A percentile compares a stretch with the other conserved stretches of the same genome.
These are phyloP conservation scores for Proliferodiscus dingleyae DNA, from an alignment of 2,329 filamentous ascomycete species.

Conservation along the genomic window DNA sequence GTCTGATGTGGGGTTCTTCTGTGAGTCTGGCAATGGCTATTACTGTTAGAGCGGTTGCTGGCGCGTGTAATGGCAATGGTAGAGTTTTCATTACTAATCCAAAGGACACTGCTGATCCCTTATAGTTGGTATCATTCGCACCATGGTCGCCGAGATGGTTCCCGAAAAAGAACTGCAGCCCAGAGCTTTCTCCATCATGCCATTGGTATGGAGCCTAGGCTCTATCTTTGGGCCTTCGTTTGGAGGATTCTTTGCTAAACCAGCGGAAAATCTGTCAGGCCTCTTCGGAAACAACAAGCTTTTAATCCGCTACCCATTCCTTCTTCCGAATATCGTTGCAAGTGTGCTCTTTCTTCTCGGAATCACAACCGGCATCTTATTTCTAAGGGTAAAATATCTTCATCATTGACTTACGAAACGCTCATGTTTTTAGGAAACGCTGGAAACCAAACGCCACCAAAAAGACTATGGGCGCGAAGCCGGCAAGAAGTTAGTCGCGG, in stretches of 20 bases:
- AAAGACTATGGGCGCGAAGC: slow-evolving; percentile 72
- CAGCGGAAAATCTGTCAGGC: slow-evolving; percentile 66
- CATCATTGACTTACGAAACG: background rate
- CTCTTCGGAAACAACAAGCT: slow-evolving; percentile 64
- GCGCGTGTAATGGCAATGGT: slow-evolving; percentile 82
- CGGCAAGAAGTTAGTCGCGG: slow-evolving; percentile 58
- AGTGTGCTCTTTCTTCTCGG: slow-evolving; percentile 74
- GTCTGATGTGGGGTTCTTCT: slow-evolving; percentile 79
- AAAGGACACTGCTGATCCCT: slow-evolving; percentile 17
- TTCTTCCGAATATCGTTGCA: slow-evolving; percentile 76
- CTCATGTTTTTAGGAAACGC: slow-evolving; percentile 58
- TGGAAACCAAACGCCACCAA: slow-evolving; percentile 63
- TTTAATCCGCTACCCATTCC: slow-evolving; percentile 74
- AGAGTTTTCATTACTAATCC: slow-evolving; percentile 2
- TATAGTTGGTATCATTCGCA: slow-evolving; percentile 80
- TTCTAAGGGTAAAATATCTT: slow-evolving; percentile 55
- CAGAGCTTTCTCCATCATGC: slow-evolving; percentile 88
- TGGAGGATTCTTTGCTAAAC: slow-evolving; percentile 80
- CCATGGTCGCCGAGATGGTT: slow-evolving; percentile 90
- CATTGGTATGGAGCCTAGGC: slow-evolving; percentile 81
- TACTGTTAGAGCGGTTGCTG: slow-evolving; percentile 68
- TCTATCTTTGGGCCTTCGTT: slow-evolving; percentile 84
- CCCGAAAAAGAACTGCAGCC: slow-evolving; percentile 83
- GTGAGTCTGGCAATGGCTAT: slow-evolving; percentile 77
- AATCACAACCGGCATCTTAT: slow-evolving; percentile 67